Percentiles rank a stretch among this genome's conserved stretches.
phyloP scores from a whole-genome alignment of 2,329 filamentous ascomycete species.

The Sclerotinia nivalis region DNA sequence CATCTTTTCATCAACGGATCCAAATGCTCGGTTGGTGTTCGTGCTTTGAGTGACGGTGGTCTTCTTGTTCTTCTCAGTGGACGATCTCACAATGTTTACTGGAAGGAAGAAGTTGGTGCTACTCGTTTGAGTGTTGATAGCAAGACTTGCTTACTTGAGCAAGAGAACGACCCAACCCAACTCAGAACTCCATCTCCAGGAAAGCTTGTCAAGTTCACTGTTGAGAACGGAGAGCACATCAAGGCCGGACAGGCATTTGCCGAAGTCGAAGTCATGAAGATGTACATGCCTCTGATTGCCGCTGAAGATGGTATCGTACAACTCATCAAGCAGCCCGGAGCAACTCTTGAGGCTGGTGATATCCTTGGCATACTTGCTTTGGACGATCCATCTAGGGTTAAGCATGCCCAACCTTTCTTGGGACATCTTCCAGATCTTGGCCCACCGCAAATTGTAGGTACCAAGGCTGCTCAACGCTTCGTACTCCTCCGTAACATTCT shows the following conservation, averaged over 20 bases:
- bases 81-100: constrained; percentile 97
- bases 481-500: constrained; percentile 74
- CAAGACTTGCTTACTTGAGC: constrained; percentile 96
- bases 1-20: constrained; percentile 99
- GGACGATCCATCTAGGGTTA: constrained; percentile 93
- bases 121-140: constrained; percentile 95
- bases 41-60: constrained; percentile 90
- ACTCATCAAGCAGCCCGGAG: constrained; percentile 97
- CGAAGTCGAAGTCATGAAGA: constrained; percentile 99
- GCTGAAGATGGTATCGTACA: constrained; percentile 96
- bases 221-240: constrained; percentile 93
- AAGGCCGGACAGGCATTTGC: constrained; percentile 90
- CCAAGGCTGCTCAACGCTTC: constrained; percentile 89
- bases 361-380: constrained; percentile 96
- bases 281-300: constrained; percentile 98
- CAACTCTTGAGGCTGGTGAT: constrained; percentile 96
- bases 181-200: constrained; percentile 91
- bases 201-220: constrained; percentile 96
- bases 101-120: constrained; percentile 97
- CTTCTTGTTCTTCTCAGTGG: constrained; percentile 87
- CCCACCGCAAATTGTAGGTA: constrained; percentile 81
- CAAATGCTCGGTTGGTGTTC: constrained; percentile 89
- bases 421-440: constrained; percentile 87
- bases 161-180: constrained; percentile 98
- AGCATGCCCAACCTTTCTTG: constrained; percentile 92